Conservation (phyloP, 169 alveolate species). For the Theileria parva region DNA sequence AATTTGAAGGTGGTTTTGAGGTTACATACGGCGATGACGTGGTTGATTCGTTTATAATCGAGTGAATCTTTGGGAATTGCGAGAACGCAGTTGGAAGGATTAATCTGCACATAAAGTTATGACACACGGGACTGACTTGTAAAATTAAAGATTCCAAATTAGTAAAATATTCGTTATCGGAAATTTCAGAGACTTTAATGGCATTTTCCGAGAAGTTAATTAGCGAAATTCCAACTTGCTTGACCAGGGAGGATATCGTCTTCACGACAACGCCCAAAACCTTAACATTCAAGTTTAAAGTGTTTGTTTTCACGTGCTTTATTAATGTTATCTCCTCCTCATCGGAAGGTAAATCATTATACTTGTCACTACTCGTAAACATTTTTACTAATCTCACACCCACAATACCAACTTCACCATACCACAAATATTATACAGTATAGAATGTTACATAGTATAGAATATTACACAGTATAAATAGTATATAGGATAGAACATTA, state of each 20-base stretch:
- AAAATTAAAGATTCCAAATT: conserved; percentile 58
- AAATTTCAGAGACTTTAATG: conserved; percentile 39
- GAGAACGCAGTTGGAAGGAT: conserved; percentile 54
- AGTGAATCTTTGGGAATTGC: conserved; percentile 42
- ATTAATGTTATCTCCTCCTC: conserved; percentile 22
- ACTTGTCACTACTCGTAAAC: neutral
- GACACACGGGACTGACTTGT: conserved; percentile 27
- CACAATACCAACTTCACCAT: too few relatives aligned
- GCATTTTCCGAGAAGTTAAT: conserved; percentile 40
- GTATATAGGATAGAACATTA: too few relatives aligned
- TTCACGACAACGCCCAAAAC: conserved; percentile 36
- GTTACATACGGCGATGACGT: conserved; percentile 44
- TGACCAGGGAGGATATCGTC: conserved; percentile 24
- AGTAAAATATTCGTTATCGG: conserved; percentile 64
- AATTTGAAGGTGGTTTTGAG: conserved; percentile 23
- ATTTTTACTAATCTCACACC: neutral
- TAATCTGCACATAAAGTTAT: conserved; percentile 22
- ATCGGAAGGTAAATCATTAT: neutral
- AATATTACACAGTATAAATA: too few relatives aligned
- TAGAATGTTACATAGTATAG: too few relatives aligned
- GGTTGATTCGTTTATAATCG: conserved; percentile 51
- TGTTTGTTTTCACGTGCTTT: neutral
- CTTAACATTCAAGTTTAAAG: conserved; percentile 19
- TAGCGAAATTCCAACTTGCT: conserved; percentile 41
- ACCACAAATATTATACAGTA: too few relatives aligned